A percentile compares a stretch with the other conserved stretches of the same genome.
phyloP scores from a whole-genome alignment of 768 basidiomycete genomes.

The Phanerochaete carnosa region DNA sequence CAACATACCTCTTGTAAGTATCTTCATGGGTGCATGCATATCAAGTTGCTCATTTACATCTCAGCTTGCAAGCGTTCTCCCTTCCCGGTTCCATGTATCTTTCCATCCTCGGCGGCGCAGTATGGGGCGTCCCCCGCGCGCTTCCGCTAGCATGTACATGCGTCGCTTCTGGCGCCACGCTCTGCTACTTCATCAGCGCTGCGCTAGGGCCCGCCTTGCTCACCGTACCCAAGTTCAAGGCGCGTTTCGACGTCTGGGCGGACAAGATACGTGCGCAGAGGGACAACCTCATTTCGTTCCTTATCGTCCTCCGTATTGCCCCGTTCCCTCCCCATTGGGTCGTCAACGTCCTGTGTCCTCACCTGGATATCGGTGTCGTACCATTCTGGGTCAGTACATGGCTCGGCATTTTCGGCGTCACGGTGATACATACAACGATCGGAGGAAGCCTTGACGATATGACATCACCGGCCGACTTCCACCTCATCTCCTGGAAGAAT shows the following conservation, averaged over 20 bases:
- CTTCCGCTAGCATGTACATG: slow-evolving; percentile 90
- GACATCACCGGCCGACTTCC: slow-evolving; percentile 92
- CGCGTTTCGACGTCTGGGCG: slow-evolving; percentile 78
- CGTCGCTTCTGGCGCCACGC: slow-evolving; percentile 84
- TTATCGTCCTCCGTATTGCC: slow-evolving; percentile 92
- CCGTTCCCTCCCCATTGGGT: slow-evolving; percentile 98
- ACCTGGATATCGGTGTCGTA: slow-evolving; percentile 80
- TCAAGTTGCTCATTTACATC: slow-evolving; percentile 5
- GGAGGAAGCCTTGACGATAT: slow-evolving; percentile 92
- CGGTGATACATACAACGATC: slow-evolving; percentile 93
- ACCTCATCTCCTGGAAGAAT: slow-evolving; percentile 90
- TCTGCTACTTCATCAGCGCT: slow-evolving; percentile 91
- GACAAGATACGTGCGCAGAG: slow-evolving; percentile 74
- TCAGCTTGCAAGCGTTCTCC: slow-evolving; percentile 92
- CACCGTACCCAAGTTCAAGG: slow-evolving; percentile 81
- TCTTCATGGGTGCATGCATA: background rate
- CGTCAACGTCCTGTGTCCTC: slow-evolving; percentile 88
- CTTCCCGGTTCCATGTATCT: slow-evolving; percentile 98
- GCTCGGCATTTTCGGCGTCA: slow-evolving; percentile 86
- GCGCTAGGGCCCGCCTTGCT: slow-evolving; percentile 91
- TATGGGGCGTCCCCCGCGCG: slow-evolving; percentile 87
- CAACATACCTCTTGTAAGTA: slow-evolving; percentile 88
- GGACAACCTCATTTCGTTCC: slow-evolving; percentile 85
- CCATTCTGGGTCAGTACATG: slow-evolving; percentile 91
- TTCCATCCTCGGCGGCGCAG: slow-evolving; percentile 92